Conservation (phyloP, 768 basidiomycete species). For the Pleurotus tuoliensis region DNA sequence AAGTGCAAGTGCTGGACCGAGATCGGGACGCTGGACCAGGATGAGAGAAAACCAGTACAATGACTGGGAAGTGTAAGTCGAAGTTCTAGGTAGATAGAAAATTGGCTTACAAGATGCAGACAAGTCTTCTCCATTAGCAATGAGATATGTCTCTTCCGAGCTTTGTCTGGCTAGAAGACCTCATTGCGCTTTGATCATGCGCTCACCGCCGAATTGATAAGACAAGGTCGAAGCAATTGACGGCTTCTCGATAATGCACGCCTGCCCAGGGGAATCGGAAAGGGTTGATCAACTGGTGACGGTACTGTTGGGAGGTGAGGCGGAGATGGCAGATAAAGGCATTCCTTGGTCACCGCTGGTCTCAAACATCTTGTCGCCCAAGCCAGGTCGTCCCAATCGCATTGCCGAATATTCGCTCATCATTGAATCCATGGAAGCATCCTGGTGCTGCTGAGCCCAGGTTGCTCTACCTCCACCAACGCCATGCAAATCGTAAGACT, state of each 20-base stretch:
- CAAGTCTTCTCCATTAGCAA: conserved; percentile 65
- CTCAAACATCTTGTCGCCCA: conserved; percentile 89
- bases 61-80: conserved; percentile 14
- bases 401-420: conserved; percentile 58
- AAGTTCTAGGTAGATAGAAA: conserved; percentile 4
- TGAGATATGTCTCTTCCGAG: conserved; percentile 60
- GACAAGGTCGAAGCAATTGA: conserved; percentile 66
- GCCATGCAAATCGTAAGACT: conserved; percentile 52
- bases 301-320: conserved; percentile 53
- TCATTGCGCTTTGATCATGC: conserved; percentile 61
- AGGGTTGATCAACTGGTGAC: conserved; percentile 16
- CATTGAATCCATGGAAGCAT: conserved; percentile 61
- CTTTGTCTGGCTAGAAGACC: conserved; percentile 65
- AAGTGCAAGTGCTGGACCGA: conserved; percentile 67
- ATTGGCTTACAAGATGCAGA: conserved; percentile 51
- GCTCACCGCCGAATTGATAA: conserved; percentile 59
- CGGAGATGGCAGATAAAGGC: conserved; percentile 60
- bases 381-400: conserved; percentile 62
- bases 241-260: conserved; percentile 54
- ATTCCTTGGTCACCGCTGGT: conserved; percentile 44
- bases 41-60: conserved; percentile 56
- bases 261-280: conserved; percentile 39
- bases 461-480: conserved; percentile 51
- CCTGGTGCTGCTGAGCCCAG: conserved; percentile 56
- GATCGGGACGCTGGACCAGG: conserved; percentile 49